Conservation (phyloP, 441 rosid species). For the Erodium trifolium region DNA sequence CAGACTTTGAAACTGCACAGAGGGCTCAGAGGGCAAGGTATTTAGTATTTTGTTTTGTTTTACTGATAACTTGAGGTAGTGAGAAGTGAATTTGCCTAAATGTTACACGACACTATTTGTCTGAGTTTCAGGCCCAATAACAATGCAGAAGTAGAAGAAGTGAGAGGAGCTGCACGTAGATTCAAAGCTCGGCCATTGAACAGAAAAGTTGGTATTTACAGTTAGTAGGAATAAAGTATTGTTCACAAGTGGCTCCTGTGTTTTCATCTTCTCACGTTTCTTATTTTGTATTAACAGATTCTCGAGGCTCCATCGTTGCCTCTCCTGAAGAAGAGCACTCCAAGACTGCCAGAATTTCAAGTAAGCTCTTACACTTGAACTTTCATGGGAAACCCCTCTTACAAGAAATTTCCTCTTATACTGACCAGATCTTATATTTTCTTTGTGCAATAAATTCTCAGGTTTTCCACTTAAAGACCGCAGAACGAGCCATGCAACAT, state of each 20-base stretch:
- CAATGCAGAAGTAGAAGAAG: constrained; percentile 32
- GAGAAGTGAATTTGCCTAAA: constrained; percentile 1
- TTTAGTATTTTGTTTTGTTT: constrained; percentile 15
- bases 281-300: constrained; percentile 44
- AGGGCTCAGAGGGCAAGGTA: constrained; percentile 79
- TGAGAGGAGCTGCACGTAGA: constrained; percentile 33
- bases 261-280: constrained; percentile 8
- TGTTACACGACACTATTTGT: constrained; percentile 14
- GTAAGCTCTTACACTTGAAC: constrained; percentile 32
- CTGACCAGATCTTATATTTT: constrained; percentile 15
- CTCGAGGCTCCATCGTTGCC: constrained; percentile 76
- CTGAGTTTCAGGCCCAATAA: constrained; percentile 54
- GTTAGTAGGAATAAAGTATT: constrained; percentile 7
- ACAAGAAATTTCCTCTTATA: neutral
- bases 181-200: constrained; percentile 88
- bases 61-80: neutral
- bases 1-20: constrained; percentile 76
- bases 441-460: constrained; percentile 23
- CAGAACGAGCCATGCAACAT: constrained; percentile 77
- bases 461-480: constrained; percentile 84
- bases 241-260: constrained; percentile 8
- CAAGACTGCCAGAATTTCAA: constrained; percentile 68
- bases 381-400: neutral
- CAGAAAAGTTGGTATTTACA: constrained; percentile 54
- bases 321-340: constrained; percentile 57